Evolutionary conservation across 2,329 filamentous ascomycete species (phyloP).

Genomic region (Aspergillaceae sp.): DNA sequence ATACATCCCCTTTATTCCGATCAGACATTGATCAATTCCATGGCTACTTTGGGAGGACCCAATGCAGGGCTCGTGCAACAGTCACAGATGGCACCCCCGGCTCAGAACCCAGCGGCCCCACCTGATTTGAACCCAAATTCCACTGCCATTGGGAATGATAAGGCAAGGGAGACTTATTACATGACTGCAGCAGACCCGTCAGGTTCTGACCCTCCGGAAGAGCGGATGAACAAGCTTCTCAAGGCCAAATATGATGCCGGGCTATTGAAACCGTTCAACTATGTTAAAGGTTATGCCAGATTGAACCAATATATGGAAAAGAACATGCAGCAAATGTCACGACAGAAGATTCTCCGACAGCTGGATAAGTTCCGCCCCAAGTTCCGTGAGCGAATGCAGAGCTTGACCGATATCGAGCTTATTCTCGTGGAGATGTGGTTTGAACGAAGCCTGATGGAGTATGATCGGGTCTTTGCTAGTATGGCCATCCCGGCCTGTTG

Average conservation of each 20-base stretch:
- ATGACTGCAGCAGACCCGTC: conserved; percentile 93
- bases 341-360: conserved; percentile 84
- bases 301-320: conserved; percentile 86
- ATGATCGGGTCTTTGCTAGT: conserved; percentile 94
- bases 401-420: conserved; percentile 84
- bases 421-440: conserved; percentile 99
- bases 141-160: conserved; percentile 53
- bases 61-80: conserved; percentile 26
- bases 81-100: conserved; percentile 26
- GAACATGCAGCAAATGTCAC: conserved; percentile 71
- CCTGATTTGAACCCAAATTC: conserved; percentile 52
- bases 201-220: conserved; percentile 76
- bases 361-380: conserved; percentile 90
- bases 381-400: conserved; percentile 90
- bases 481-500: conserved; percentile 98
- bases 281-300: conserved; percentile 89
- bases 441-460: conserved; percentile 91
- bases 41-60: conserved; percentile 26
- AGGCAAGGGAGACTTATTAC: conserved; percentile 74
- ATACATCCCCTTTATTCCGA: conserved; percentile 54
- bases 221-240: conserved; percentile 88
- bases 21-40: conserved; percentile 43
- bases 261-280: conserved; percentile 93
- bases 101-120: conserved; percentile 23
- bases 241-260: conserved; percentile 95